phyloP scores from a whole-genome alignment of 768 basidiomycete genomes.

The Termitomyces sp. region DNA sequence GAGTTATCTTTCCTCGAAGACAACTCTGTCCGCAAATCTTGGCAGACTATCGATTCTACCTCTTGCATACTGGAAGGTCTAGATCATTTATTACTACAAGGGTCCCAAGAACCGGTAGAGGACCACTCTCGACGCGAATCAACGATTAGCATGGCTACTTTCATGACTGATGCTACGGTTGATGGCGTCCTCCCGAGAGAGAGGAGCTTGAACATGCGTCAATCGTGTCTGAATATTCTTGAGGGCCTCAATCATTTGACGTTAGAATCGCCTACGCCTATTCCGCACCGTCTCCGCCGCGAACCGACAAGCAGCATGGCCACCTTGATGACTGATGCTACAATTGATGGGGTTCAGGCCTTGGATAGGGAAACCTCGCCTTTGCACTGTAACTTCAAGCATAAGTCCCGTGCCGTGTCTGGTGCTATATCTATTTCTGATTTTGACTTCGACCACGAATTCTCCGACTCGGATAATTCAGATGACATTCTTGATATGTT shows the following conservation, averaged over 20 bases:
- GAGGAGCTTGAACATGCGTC: not conserved
- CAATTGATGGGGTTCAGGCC: conserved; percentile 53
- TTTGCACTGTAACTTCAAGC: not conserved
- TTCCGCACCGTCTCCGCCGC: conserved; percentile 24
- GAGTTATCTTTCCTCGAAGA: not conserved
- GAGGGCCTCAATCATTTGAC: conserved; percentile 30
- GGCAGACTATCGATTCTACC: conserved; percentile 35
- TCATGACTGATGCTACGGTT: conserved; percentile 51
- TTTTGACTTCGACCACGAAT: conserved; percentile 36
- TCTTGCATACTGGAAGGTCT: conserved; percentile 37
- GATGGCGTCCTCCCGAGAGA: conserved; percentile 47
- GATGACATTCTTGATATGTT: conserved; percentile 28
- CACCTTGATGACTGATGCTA: conserved; percentile 50
- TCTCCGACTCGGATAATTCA: conserved; percentile 25
- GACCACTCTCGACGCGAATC: conserved; percentile 35
- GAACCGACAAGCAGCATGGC: conserved; percentile 48
- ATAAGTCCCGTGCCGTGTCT: conserved; percentile 23
- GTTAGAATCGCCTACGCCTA: conserved; percentile 23
- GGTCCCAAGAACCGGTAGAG: conserved; percentile 19
- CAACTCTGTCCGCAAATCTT: conserved; percentile 34
- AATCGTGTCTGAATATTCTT: conserved; percentile 31
- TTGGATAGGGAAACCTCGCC: conserved; percentile 16
- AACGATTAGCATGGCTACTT: conserved; percentile 48
- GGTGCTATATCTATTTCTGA: conserved; percentile 33
- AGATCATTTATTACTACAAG: conserved; percentile 25